These are phyloP conservation scores for Trypanosoma theileri DNA, from an alignment of 208 protist genomes.

Conservation along the genomic window DNA sequence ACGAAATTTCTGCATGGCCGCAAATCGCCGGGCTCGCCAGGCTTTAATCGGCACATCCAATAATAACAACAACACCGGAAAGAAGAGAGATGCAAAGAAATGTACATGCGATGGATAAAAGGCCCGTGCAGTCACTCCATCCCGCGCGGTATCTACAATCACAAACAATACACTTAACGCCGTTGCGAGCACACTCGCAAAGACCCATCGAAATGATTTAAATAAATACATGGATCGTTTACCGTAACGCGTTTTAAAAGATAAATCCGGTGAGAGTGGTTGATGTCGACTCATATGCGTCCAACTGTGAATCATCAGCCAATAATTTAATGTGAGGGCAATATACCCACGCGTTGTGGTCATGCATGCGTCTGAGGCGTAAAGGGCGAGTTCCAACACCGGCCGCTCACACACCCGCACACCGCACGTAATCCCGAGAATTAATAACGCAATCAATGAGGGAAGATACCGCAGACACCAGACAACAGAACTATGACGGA, in stretches of 20 bases:
- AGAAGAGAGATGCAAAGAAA: conserved; percentile 56
- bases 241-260: conserved; percentile 67
- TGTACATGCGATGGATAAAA: conserved; percentile 75
- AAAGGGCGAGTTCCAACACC: conserved; percentile 35
- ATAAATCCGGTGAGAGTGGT: conserved; percentile 66
- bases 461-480: conserved; percentile 80
- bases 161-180: conserved; percentile 63
- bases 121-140: conserved; percentile 22
- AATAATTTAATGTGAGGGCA: conserved; percentile 84
- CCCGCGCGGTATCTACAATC: conserved; percentile 36
- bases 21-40: conserved; percentile 76
- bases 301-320: conserved; percentile 88
- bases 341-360: conserved; percentile 70
- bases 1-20: conserved; percentile 87
- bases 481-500: conserved; percentile 71
- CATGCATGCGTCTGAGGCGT: conserved; percentile 48
- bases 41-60: conserved; percentile 86
- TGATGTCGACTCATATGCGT: conserved; percentile 89
- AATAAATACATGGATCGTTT: conserved; percentile 72
- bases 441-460: conserved; percentile 62
- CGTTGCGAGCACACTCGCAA: conserved; percentile 50
- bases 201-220: conserved; percentile 65
- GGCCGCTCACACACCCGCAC: conserved; percentile 15
- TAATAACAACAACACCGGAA: conserved; percentile 63
- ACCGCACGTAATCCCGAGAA: conserved; percentile 73